Evolutionary conservation across 495 filamentous ascomycete species (phyloP).

Genomic region (Trichocladium antarcticum): DNA sequence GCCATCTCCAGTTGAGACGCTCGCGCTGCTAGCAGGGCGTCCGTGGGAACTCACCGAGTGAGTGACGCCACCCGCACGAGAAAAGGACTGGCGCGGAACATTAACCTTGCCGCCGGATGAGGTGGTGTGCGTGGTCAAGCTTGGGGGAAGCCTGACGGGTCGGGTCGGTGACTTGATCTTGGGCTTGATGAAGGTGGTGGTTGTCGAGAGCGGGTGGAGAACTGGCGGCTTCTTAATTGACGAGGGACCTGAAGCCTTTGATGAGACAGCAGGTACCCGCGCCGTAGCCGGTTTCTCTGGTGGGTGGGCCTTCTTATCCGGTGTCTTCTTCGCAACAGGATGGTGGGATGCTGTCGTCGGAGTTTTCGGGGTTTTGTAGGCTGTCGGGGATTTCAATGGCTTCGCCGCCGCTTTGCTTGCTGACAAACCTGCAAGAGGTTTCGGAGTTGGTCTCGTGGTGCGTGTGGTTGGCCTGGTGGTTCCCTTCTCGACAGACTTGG

Average conservation of each 20-base stretch:
- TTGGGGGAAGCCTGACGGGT: slow-evolving; percentile 48
- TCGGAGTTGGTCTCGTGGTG: slow-evolving; percentile 27
- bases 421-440: slow-evolving; percentile 22
- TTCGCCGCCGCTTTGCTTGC: slow-evolving; percentile 29
- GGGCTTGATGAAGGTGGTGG: slow-evolving; percentile 44
- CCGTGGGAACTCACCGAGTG: slow-evolving; percentile 21
- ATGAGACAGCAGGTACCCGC: slow-evolving; percentile 15
- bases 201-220: slow-evolving; percentile 25
- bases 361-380: slow-evolving; percentile 23
- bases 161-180: slow-evolving; percentile 55
- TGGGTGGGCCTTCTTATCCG: slow-evolving; percentile 21
- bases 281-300: slow-evolving; percentile 23
- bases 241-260: slow-evolving; percentile 22
- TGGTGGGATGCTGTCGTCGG: slow-evolving; percentile 17
- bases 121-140: slow-evolving; percentile 52
- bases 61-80: slow-evolving; percentile 27
- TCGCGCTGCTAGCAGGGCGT: slow-evolving; percentile 39
- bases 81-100: slow-evolving; percentile 27
- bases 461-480: slow-evolving; percentile 29
- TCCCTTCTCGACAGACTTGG: slow-evolving; percentile 5
- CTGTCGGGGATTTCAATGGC: slow-evolving; percentile 30
- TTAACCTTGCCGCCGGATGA: slow-evolving; percentile 48
- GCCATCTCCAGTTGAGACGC: slow-evolving; percentile 25
- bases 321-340: slow-evolving; percentile 18
- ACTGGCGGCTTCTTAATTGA: slow-evolving; percentile 28